A percentile compares a stretch with the other conserved stretches of the same genome.
These are phyloP conservation scores for Fusarium decemcellulare DNA, from an alignment of 2,329 filamentous ascomycete genomes.

Conservation along the genomic window DNA sequence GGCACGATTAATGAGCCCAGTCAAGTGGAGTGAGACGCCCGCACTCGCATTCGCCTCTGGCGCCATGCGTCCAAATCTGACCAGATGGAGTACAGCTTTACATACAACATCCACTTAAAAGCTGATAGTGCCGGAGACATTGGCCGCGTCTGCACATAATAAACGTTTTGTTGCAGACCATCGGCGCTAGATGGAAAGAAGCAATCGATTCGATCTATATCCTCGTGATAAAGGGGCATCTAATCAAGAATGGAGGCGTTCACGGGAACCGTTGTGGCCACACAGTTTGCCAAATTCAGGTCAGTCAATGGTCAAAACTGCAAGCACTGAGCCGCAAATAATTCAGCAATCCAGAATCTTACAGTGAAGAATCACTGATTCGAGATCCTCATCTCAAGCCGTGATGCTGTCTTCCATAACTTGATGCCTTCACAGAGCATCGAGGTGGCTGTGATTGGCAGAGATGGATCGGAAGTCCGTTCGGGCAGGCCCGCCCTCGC, in stretches of 20 bases:
- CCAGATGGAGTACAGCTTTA: background rate
- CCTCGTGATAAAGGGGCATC: background rate
- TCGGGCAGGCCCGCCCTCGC: conserved; percentile 9
- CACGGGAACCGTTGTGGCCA: background rate
- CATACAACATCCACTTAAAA: conserved; percentile 3
- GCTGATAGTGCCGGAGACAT: background rate
- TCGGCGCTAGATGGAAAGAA: conserved; percentile 24
- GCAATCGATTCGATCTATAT: conserved; percentile 14
- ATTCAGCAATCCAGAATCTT: no score
- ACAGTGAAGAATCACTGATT: no score
- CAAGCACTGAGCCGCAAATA: no score
- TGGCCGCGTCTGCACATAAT: no score
- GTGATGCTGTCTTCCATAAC: no score
- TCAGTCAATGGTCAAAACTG: no score
- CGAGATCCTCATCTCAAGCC: no score
- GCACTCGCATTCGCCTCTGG: conserved; percentile 37
- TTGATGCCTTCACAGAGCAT: background rate
- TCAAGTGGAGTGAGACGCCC: conserved; percentile 26
- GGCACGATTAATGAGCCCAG: conserved; percentile 2
- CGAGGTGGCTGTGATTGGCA: background rate
- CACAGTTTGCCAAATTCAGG: background rate
- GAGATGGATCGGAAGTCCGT: background rate
- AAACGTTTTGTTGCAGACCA: background rate
- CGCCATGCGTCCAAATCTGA: background rate
- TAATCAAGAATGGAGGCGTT: background rate